These are phyloP conservation scores for Colletotrichum ledebouriae DNA, from an alignment of 2,329 filamentous ascomycete genomes.

Conservation along the genomic window DNA sequence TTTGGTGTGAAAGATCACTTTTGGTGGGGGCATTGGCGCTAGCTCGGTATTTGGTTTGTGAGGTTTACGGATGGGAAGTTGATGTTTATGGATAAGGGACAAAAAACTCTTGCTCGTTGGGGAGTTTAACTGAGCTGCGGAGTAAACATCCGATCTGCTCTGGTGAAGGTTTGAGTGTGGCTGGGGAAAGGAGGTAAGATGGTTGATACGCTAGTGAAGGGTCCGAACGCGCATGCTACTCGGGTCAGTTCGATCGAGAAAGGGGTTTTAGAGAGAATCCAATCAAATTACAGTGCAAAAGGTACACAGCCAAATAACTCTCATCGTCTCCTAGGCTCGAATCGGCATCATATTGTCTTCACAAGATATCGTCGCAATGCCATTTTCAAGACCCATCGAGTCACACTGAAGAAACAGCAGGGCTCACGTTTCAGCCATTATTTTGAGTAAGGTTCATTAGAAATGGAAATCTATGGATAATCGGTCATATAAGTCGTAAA, in stretches of 20 bases:
- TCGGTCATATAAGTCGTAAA: background rate
- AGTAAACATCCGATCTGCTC: too few species aligned
- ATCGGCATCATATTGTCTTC: too few species aligned
- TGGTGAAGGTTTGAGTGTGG: too few species aligned
- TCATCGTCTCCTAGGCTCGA: too few species aligned
- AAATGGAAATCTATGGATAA: background rate
- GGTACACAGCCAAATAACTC: too few species aligned
- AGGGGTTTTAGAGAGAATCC: too few species aligned
- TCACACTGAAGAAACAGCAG: background rate
- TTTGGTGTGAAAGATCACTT: constrained; percentile 12
- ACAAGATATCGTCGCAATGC: too few species aligned
- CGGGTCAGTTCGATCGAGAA: too few species aligned
- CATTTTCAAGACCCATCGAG: too few species aligned
- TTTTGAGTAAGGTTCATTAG: background rate
- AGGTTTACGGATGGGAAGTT: constrained; percentile 7
- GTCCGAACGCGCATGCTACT: too few species aligned
- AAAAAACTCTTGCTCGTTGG: background rate
- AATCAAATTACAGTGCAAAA: too few species aligned
- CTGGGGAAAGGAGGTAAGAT: background rate
- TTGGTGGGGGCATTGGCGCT: constrained; percentile 24
- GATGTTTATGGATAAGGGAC: constrained; percentile 9
- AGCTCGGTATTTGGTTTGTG: background rate
- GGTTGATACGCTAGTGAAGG: background rate
- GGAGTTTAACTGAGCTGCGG: background rate
- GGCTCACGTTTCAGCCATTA: too few species aligned